These are phyloP conservation scores for Andrographis paniculata DNA, from an alignment of 305 asterid genomes.

Conservation along the genomic window DNA sequence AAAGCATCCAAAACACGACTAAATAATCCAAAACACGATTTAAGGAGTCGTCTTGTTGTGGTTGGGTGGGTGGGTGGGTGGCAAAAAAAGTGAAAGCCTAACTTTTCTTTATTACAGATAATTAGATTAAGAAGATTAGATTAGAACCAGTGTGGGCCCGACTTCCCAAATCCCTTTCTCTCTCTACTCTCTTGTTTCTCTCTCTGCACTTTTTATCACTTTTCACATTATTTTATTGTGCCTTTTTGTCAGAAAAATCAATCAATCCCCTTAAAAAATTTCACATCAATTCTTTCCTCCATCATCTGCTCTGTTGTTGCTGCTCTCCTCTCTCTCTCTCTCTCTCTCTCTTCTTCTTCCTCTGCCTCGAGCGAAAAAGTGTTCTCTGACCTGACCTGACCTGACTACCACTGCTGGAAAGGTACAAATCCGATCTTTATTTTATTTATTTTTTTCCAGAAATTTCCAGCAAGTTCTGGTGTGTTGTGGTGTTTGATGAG, in stretches of 20 bases:
- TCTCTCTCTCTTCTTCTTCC: constrained; percentile 24
- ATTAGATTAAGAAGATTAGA: too few relatives aligned
- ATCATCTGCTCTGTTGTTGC: constrained; percentile 20
- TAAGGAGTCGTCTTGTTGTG: too few relatives aligned
- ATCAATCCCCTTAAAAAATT: constrained; percentile 18
- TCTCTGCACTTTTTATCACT: constrained; percentile 54
- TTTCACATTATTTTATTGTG: constrained; percentile 24
- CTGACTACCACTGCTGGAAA: too few relatives aligned
- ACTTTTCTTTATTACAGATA: constrained; percentile 27
- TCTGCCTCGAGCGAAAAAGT: too few relatives aligned
- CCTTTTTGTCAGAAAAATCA: constrained; percentile 29
- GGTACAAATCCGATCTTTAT: too few relatives aligned
- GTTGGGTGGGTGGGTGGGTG: background rate
- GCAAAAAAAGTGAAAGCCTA: constrained; percentile 28
- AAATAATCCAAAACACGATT: too few relatives aligned
- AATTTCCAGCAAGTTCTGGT: too few relatives aligned
- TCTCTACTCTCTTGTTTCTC: constrained; percentile 21
- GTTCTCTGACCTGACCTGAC: too few relatives aligned
- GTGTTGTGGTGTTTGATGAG: too few relatives aligned
- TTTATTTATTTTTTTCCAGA: too few relatives aligned
- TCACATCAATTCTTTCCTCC: constrained; percentile 11
- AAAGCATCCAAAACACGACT: too few relatives aligned
- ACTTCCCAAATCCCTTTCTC: background rate
- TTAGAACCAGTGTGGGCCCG: constrained; percentile 63
- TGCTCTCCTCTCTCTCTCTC: too few relatives aligned